A percentile compares a stretch with the other conserved stretches of the same genome.
These are phyloP conservation scores for Cryphonectria radicalis DNA, from an alignment of 2,329 filamentous ascomycete genomes.

Conservation along the genomic window DNA sequence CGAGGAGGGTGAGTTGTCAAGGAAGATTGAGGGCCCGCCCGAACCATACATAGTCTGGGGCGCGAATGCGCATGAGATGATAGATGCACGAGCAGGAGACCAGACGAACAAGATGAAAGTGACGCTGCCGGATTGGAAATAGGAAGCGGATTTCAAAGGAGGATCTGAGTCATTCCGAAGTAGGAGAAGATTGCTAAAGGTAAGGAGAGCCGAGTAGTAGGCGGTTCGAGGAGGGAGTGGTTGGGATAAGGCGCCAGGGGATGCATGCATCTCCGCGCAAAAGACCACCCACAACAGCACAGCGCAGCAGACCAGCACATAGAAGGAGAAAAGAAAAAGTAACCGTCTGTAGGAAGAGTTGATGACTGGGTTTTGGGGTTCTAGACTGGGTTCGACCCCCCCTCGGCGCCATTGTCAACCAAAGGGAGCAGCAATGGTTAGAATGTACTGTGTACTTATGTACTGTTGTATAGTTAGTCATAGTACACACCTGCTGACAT, in stretches of 20 bases:
- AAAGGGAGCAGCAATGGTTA: neutral
- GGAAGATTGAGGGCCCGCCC: neutral
- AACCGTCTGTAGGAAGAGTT: neutral
- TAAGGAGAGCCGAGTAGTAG: constrained; percentile 21
- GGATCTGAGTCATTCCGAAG: constrained; percentile 26
- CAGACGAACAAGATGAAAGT: neutral
- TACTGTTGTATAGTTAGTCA: neutral
- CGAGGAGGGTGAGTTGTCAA: neutral
- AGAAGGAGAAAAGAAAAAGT: too few relatives aligned
- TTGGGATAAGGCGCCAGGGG: neutral
- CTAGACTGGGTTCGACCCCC: neutral
- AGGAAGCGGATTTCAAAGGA: constrained; percentile 8
- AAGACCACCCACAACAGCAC: neutral
- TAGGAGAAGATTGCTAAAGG: constrained; percentile 23
- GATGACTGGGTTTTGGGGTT: neutral
- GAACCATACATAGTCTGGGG: neutral
- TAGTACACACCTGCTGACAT: neutral
- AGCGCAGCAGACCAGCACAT: neutral
- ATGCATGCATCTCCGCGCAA: neutral
- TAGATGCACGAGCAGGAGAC: neutral
- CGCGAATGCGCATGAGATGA: constrained; percentile 21
- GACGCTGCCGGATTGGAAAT: constrained; percentile 14
- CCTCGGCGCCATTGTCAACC: constrained; percentile 7
- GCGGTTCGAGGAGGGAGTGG: too few relatives aligned
- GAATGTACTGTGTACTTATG: too few relatives aligned